Conservation (phyloP, 345 rosid species). For the Citropsis articulata region DNA sequence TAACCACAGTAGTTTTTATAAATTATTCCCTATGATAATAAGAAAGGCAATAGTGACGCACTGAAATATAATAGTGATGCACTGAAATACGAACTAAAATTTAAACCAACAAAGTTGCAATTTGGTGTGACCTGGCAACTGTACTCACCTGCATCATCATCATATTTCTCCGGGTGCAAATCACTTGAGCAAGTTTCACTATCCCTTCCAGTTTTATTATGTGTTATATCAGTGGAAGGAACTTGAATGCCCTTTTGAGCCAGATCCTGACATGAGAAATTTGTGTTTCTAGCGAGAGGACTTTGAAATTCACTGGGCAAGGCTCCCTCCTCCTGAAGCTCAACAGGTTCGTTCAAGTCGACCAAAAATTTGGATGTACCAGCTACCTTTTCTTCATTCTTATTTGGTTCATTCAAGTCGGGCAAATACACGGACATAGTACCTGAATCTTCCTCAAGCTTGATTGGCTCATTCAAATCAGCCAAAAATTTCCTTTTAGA, state of each 20-base stretch:
- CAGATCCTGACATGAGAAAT: slow-evolving; percentile 9
- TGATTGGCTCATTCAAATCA: slow-evolving; percentile 52
- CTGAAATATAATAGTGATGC: neutral
- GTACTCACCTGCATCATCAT: slow-evolving; percentile 31
- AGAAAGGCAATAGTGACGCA: neutral
- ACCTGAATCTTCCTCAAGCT: slow-evolving; percentile 32
- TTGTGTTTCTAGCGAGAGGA: slow-evolving; percentile 17
- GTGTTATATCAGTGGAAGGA: neutral
- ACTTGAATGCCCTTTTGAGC: slow-evolving; percentile 10
- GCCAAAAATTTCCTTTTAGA: slow-evolving; percentile 22
- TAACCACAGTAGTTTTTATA: neutral
- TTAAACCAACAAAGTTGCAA: neutral
- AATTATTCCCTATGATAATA: neutral
- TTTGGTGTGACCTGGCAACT: neutral
- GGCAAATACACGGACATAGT: slow-evolving; percentile 17
- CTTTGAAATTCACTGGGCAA: slow-evolving; percentile 21
- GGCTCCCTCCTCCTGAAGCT: slow-evolving; percentile 31
- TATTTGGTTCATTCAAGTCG: slow-evolving; percentile 52
- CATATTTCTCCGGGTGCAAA: neutral
- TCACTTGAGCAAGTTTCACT: slow-evolving; percentile 16
- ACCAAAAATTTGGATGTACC: slow-evolving; percentile 19
- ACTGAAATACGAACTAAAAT: neutral
- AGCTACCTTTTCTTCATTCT: slow-evolving; percentile 29
- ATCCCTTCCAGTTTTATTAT: slow-evolving; percentile 16
- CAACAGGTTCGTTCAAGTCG: slow-evolving; percentile 53